Evolutionary conservation across 2,329 filamentous ascomycete genomes (phyloP).

Genomic region (Fusarium multiceps): DNA sequence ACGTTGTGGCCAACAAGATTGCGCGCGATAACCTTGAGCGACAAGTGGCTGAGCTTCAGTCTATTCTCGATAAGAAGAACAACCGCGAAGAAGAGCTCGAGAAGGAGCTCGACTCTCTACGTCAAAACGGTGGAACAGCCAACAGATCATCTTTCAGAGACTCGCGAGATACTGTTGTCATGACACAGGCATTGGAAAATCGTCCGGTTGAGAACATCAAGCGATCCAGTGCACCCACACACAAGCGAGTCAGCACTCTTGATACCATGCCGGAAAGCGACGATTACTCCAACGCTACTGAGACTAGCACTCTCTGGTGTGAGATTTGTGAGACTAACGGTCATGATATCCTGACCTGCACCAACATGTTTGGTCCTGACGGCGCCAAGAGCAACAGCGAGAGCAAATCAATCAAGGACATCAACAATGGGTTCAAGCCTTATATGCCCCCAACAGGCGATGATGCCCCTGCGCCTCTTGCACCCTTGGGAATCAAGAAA

Average conservation of each 20-base stretch:
- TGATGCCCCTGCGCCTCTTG: constrained; percentile 66
- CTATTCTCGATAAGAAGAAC: constrained; percentile 76
- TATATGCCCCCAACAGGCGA: constrained; percentile 57
- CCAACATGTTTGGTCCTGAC: constrained; percentile 80
- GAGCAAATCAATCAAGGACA: constrained; percentile 48
- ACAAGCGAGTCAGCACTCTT: constrained; percentile 66
- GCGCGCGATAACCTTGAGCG: constrained; percentile 76
- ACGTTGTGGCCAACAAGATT: constrained; percentile 49
- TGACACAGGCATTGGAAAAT: constrained; percentile 62
- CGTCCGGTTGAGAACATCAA: constrained; percentile 61
- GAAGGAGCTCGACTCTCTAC: constrained; percentile 78
- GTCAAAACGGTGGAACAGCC: constrained; percentile 54
- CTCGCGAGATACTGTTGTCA: constrained; percentile 73
- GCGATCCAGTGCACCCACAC: constrained; percentile 60
- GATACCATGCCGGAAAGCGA: constrained; percentile 79
- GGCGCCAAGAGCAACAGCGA: constrained; percentile 51
- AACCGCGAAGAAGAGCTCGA: constrained; percentile 86
- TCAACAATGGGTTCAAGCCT: constrained; percentile 53
- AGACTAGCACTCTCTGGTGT: constrained; percentile 84
- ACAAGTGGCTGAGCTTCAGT: constrained; percentile 82
- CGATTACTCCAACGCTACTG: constrained; percentile 75
- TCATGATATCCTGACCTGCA: constrained; percentile 94
- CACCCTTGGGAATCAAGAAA: constrained; percentile 62
- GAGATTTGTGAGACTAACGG: constrained; percentile 94
- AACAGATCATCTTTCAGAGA: constrained; percentile 71